phyloP scores from a whole-genome alignment of 2,329 filamentous ascomycete species.

The Cercospora beticola region DNA sequence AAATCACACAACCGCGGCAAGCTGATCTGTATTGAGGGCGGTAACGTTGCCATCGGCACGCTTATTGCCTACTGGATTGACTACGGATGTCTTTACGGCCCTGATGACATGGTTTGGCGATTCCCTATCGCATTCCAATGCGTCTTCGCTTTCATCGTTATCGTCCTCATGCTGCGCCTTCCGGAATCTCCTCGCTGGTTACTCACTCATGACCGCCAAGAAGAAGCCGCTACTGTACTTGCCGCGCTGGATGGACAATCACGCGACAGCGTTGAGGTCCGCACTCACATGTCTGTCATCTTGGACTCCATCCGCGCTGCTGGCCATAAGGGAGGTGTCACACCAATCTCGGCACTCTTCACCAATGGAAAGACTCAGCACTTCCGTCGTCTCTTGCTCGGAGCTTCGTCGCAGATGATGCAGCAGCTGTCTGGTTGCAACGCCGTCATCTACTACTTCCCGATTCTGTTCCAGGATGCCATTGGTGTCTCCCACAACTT shows the following conservation, averaged over 20 bases:
- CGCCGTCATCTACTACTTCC: slow-evolving; percentile 48
- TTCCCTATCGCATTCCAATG: slow-evolving; percentile 57
- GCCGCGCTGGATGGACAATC: slow-evolving; percentile 51
- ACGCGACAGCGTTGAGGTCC: slow-evolving; percentile 57
- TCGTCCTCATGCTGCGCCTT: slow-evolving; percentile 45
- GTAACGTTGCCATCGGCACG: slow-evolving; percentile 53
- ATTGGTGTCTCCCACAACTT: slow-evolving; percentile 50
- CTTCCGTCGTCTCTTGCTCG: slow-evolving; percentile 63
- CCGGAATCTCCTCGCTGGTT: slow-evolving; percentile 50
- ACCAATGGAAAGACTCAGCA: slow-evolving; percentile 65
- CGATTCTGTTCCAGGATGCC: slow-evolving; percentile 46
- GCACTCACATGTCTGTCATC: slow-evolving; percentile 44
- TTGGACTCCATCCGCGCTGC: slow-evolving; percentile 20
- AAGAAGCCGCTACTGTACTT: slow-evolving; percentile 52
- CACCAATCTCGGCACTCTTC: slow-evolving; percentile 55
- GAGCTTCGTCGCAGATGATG: slow-evolving; percentile 60
- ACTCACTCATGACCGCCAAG: slow-evolving; percentile 46
- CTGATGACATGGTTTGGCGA: slow-evolving; percentile 47
- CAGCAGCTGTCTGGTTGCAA: slow-evolving; percentile 60
- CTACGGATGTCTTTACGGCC: slow-evolving; percentile 45
- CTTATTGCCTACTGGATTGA: slow-evolving; percentile 55
- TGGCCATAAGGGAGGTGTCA: slow-evolving; percentile 41
- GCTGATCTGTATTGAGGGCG: slow-evolving; percentile 61
- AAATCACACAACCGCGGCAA: slow-evolving; percentile 59
- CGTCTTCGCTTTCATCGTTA: slow-evolving; percentile 49